Conservation (phyloP, 1,139 yeast genomes). For the Hyphopichia buzzinii region DNA sequence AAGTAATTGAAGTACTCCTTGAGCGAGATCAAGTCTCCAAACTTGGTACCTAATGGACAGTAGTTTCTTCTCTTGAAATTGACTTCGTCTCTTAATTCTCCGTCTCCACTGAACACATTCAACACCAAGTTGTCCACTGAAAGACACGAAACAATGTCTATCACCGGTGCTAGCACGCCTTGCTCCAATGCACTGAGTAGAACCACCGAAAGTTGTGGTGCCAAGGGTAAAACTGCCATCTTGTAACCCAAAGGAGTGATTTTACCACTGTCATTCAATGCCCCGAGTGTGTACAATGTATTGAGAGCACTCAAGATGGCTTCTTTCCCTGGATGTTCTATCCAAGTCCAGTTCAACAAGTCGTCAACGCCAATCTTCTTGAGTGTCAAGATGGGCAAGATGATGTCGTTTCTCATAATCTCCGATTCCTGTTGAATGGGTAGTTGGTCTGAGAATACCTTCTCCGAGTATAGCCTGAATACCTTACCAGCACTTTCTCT, state of each 20-base stretch:
- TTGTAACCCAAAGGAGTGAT: conserved; percentile 75
- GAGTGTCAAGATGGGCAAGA: conserved; percentile 78
- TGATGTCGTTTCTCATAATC: conserved; percentile 80
- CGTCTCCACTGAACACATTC: conserved; percentile 59
- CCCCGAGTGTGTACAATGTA: conserved; percentile 74
- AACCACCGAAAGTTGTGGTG: conserved; percentile 91
- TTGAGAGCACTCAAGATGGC: conserved; percentile 75
- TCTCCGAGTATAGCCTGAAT: conserved; percentile 77
- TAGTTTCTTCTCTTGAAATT: conserved; percentile 57
- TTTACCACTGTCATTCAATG: conserved; percentile 71
- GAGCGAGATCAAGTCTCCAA: conserved; percentile 82
- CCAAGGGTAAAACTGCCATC: conserved; percentile 86
- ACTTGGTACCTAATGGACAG: conserved; percentile 65
- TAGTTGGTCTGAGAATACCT: conserved; percentile 52
- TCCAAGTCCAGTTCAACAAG: conserved; percentile 85
- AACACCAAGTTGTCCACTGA: conserved; percentile 86
- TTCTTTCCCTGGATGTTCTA: conserved; percentile 83
- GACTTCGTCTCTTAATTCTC: conserved; percentile 80
- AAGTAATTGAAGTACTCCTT: conserved; percentile 74
- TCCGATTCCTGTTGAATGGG: conserved; percentile 89
- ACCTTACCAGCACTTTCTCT: conserved; percentile 92
- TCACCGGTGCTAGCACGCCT: conserved; percentile 61
- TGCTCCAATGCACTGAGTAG: conserved; percentile 64
- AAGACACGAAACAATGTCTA: conserved; percentile 88
- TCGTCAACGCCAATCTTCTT: conserved; percentile 84